These are phyloP conservation scores for Tetrastigma voinierianum DNA, from an alignment of 164 flowering plant species.

Conservation along the genomic window DNA sequence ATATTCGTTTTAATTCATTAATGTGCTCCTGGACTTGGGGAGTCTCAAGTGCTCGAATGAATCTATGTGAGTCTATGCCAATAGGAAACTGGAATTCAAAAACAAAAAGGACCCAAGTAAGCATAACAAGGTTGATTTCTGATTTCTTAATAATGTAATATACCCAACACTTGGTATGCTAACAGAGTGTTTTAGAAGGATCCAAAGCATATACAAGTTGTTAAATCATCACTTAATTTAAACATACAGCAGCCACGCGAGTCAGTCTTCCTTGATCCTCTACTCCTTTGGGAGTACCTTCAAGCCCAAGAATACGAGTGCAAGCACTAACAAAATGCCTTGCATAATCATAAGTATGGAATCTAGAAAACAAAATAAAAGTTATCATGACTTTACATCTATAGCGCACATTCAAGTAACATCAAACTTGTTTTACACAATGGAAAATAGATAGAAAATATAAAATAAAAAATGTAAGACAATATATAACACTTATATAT, in stretches of 20 bases:
- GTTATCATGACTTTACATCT: neutral
- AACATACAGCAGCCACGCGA: constrained; percentile 83
- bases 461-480: neutral
- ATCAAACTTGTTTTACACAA: neutral
- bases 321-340: constrained; percentile 99
- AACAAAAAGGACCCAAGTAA: constrained; percentile 6
- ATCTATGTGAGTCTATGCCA: constrained; percentile 93
- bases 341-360: constrained; percentile 96
- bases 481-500: too few relatives aligned
- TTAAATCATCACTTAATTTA: constrained; percentile 1
- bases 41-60: constrained; percentile 73
- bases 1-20: constrained; percentile 68
- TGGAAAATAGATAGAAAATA: neutral
- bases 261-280: constrained; percentile 94
- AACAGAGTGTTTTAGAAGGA: constrained; percentile 1
- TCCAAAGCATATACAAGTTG: neutral
- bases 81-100: constrained; percentile 72
- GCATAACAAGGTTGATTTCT: neutral
- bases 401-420: neutral
- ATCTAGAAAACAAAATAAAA: constrained; percentile 42
- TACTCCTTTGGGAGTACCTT: constrained; percentile 96
- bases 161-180: neutral
- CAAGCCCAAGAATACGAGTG: constrained; percentile 95
- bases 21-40: constrained; percentile 65
- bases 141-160: constrained; percentile 1